Conservation (phyloP, 73 alveolate species). For the Stentor coeruleus region DNA sequence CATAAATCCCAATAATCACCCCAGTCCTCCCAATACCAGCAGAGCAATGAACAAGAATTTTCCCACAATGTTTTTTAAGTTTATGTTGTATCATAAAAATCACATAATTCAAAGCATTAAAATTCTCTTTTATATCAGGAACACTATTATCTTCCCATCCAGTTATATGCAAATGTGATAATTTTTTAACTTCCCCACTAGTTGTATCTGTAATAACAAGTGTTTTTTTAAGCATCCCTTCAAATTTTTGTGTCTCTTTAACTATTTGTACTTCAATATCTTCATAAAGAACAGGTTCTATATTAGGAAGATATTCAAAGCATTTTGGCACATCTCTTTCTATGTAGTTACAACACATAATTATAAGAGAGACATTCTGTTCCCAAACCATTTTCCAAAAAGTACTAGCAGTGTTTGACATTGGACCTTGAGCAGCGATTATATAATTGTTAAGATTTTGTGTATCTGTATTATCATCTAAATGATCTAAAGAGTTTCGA, state of each 20-base stretch:
- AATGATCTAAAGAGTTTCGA: no score
- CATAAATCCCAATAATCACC: conserved; percentile 69
- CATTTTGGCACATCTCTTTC: conserved; percentile 76
- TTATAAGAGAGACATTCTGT: conserved; percentile 69
- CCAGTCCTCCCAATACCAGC: conserved; percentile 99
- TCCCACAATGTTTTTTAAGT: conserved; percentile 30
- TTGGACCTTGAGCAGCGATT: conserved; percentile 95
- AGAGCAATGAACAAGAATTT: conserved; percentile 90
- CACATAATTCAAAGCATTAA: neutral
- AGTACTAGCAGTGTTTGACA: conserved; percentile 67
- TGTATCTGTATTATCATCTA: no score
- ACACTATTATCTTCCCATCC: conserved; percentile 95
- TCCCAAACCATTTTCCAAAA: conserved; percentile 94
- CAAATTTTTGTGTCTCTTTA: neutral
- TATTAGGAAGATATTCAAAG: neutral
- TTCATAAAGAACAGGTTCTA: neutral
- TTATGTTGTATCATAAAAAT: conserved; percentile 40
- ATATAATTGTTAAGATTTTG: conserved; percentile 27
- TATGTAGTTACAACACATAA: conserved; percentile 81
- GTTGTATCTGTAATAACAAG: neutral
- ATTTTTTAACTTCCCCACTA: neutral
- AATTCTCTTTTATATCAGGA: conserved; percentile 49
- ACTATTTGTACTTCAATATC: neutral
- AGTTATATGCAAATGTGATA: conserved; percentile 62
- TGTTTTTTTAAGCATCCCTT: neutral